phyloP scores from a whole-genome alignment of 2,329 filamentous ascomycete species.

The Penicillium hordei region DNA sequence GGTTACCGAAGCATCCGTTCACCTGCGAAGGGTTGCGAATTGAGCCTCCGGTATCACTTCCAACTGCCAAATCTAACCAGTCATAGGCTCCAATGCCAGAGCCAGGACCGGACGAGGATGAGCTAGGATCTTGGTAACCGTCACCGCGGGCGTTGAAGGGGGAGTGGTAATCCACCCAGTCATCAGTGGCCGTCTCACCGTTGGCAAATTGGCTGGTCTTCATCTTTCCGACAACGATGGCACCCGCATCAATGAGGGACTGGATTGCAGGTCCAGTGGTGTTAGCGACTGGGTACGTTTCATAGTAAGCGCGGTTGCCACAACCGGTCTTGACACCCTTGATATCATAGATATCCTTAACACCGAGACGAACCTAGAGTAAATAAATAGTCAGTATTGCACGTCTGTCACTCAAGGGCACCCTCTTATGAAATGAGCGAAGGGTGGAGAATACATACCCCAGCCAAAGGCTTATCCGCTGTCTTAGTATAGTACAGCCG shows the following conservation, averaged over 20 bases:
- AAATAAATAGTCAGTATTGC: not conserved
- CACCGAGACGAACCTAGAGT: conserved; percentile 41
- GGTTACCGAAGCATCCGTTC: conserved; percentile 53
- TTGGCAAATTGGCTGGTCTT: conserved; percentile 37
- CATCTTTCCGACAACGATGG: conserved; percentile 43
- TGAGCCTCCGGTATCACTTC: conserved; percentile 42
- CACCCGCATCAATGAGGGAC: conserved; percentile 60
- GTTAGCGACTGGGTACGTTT: conserved; percentile 50
- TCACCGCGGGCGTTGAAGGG: conserved; percentile 43
- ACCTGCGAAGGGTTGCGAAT: conserved; percentile 51
- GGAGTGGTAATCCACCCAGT: conserved; percentile 39
- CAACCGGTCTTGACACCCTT: conserved; percentile 57
- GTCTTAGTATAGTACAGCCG: conserved; percentile 57
- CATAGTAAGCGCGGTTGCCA: conserved; percentile 60
- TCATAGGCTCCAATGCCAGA: conserved; percentile 35
- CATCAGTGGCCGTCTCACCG: conserved; percentile 26
- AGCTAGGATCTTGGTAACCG: conserved; percentile 35
- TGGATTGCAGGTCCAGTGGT: conserved; percentile 53
- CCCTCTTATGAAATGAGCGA: not conserved
- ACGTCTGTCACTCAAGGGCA: not conserved
- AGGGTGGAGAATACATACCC: conserved; percentile 26
- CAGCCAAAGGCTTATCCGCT: conserved; percentile 51
- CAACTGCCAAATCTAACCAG: conserved; percentile 52
- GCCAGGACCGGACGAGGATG: conserved; percentile 27
- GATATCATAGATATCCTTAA: conserved; percentile 64